Evolutionary conservation across 768 basidiomycete genomes (phyloP).

Genomic region (Phylloporus sp.): DNA sequence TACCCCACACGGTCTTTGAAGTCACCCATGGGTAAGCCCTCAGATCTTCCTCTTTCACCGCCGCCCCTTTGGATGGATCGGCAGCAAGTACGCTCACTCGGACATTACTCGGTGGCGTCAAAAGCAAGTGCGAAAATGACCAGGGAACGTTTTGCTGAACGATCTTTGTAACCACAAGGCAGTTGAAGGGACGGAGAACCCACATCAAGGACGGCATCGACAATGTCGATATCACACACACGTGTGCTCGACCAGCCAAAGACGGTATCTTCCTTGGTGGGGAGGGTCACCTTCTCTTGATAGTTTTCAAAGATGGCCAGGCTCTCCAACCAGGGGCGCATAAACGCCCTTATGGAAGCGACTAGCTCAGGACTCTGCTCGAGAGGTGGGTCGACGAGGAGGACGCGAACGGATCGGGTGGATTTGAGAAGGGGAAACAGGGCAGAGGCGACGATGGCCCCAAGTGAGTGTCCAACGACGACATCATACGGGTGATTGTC

Average conservation of each 20-base stretch:
- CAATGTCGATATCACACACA: constrained; percentile 2
- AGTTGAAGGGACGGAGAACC: background rate
- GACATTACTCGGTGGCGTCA: background rate
- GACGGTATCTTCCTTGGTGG: constrained; percentile 3
- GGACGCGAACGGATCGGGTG: constrained; percentile 2
- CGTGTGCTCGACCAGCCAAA: background rate
- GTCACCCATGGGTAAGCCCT: background rate
- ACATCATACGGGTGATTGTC: constrained; percentile 6
- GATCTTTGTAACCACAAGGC: background rate
- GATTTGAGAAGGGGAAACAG: constrained; percentile 10
- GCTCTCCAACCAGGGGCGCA: background rate
- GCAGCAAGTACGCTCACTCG: constrained; percentile 1
- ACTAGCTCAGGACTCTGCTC: background rate
- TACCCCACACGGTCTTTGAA: constrained; percentile 1
- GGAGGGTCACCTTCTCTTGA: background rate
- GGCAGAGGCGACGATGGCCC: constrained; percentile 8
- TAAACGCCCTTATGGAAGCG: background rate
- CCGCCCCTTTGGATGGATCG: background rate
- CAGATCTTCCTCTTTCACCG: background rate
- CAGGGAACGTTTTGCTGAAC: constrained; percentile 21
- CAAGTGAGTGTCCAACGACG: constrained; percentile 21
- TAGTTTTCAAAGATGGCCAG: background rate
- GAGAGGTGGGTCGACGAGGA: constrained; percentile 22
- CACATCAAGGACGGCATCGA: constrained; percentile 10
- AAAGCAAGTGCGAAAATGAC: constrained; percentile 3